Evolutionary conservation across 164 flowering plant genomes (phyloP), one percentile per base, ranked within the genome.

Genomic region (Amborella trichopoda): DNA sequence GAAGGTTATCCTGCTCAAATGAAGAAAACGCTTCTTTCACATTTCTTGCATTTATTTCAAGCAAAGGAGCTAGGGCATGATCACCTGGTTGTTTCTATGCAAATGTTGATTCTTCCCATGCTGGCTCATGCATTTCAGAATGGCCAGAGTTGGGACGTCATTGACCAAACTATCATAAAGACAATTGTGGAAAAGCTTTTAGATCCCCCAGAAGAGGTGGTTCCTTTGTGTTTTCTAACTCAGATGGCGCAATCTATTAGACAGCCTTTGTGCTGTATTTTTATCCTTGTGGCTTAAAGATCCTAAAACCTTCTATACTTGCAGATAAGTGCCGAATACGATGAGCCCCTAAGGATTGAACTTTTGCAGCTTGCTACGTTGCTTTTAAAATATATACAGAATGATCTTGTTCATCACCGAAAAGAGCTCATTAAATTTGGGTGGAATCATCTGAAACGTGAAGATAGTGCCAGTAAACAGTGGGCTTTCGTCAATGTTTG

Each of bases 401-500:
- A 49, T 70, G 94, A 93, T 52, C 96, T 93, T 68, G 99, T 93
- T 62, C 91, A 77, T 46, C 97, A 93, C 44, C 67, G 97, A 48
- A 93, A 93, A 55, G 99, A 93, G 58, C 89, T 93, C 10, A 88
- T 93, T 26, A 93, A 93, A 58, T 93, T 93, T 78, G 99, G 99
- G 2, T 93, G 99, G 99, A 88, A 93, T 70, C 99, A 93, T 73
- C 94, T 93, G 20, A 93, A 93, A 68, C 91, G 99, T 40, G 99
- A 93, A 74, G 99, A 93, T 48, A 85, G 95, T 81, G 96, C 97
- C 34, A 93, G 99, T 66, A 93, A 93, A 69, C 99, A 93, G 63
- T 93, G 99, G 97, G 99, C 99, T 40, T 93, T 93, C 72, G 95
- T 93, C 48, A 93, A 93, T 68, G 99, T 93, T 40, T 93, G 99